Conservation (phyloP, 768 basidiomycete genomes). For the Leccinum incarnatum region DNA sequence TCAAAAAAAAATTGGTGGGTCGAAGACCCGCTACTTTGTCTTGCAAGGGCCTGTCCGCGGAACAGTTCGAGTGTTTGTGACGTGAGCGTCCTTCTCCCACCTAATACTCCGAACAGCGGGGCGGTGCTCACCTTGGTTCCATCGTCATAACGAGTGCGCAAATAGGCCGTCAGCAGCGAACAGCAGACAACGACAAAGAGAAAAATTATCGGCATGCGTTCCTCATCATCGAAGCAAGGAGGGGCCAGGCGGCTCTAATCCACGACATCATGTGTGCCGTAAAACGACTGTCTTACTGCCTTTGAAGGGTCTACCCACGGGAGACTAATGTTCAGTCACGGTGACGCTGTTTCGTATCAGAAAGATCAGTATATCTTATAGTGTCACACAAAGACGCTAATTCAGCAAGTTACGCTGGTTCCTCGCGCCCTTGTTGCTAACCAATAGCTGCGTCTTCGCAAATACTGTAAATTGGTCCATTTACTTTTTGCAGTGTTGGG, state of each 20-base stretch:
- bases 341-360: too few species aligned
- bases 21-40: conserved; percentile 96
- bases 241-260: conserved; percentile 64
- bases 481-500: too few species aligned
- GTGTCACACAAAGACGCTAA: too few species aligned
- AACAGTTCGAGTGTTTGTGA: conserved; percentile 64
- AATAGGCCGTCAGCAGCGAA: conserved; percentile 90
- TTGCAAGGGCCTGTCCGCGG: conserved; percentile 86
- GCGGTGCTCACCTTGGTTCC: conserved; percentile 87
- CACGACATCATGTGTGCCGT: conserved; percentile 51
- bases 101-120: conserved; percentile 53
- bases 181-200: conserved; percentile 66
- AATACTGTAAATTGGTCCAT: too few species aligned
- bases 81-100: conserved; percentile 6
- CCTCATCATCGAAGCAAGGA: conserved; percentile 89
- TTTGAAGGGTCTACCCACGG: too few species aligned
- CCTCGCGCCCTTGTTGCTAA: too few species aligned
- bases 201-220: conserved; percentile 97
- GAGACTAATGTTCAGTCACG: too few species aligned
- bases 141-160: conserved; percentile 90
- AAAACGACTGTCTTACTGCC: too few species aligned
- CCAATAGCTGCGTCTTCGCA: too few species aligned
- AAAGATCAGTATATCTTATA: too few species aligned
- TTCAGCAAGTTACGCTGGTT: too few species aligned
- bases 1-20: conserved; percentile 90